Percentiles rank a stretch among this genome's conserved stretches.
These are phyloP conservation scores for Turnera subulata DNA, from an alignment of 345 rosid species.

Conservation along the genomic window DNA sequence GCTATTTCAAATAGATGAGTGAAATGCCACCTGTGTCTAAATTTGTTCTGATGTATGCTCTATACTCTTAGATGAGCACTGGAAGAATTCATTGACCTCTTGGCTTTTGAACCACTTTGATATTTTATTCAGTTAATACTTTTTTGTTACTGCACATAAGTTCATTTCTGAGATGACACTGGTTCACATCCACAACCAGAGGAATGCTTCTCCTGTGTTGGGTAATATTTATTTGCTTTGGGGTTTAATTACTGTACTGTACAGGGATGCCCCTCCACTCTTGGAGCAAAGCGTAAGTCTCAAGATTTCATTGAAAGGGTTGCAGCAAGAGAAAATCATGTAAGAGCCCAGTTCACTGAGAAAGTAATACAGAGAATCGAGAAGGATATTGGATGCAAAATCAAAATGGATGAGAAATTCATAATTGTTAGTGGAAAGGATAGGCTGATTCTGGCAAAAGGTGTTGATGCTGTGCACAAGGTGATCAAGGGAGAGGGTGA, in stretches of 20 bases:
- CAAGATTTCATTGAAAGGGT: slow-evolving; percentile 95
- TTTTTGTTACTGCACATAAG: background rate
- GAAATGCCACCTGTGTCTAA: too few relatives aligned
- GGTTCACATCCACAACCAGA: too few relatives aligned
- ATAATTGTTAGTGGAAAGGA: slow-evolving; percentile 93
- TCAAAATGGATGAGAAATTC: slow-evolving; percentile 92
- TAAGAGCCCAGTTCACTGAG: slow-evolving; percentile 71
- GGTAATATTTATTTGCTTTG: background rate
- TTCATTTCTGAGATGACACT: background rate
- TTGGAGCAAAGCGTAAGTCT: slow-evolving; percentile 87
- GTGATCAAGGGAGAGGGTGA: slow-evolving; percentile 69
- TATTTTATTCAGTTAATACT: too few relatives aligned
- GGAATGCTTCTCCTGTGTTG: background rate
- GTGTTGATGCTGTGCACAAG: slow-evolving; percentile 95
- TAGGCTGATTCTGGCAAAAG: slow-evolving; percentile 80
- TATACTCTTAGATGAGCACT: too few relatives aligned
- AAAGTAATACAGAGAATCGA: slow-evolving; percentile 77
- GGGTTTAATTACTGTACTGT: slow-evolving; percentile 8
- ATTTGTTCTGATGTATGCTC: too few relatives aligned
- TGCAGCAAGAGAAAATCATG: slow-evolving; percentile 77
- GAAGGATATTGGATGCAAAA: slow-evolving; percentile 78
- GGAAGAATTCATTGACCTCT: too few relatives aligned
- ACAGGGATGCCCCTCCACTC: slow-evolving; percentile 97
- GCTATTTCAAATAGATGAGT: too few relatives aligned
- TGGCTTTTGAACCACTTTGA: too few relatives aligned